Evolutionary conservation across 75 land plant genomes (phyloP), one percentile per base, ranked within the genome.

Genomic region (Pinus taeda): DNA sequence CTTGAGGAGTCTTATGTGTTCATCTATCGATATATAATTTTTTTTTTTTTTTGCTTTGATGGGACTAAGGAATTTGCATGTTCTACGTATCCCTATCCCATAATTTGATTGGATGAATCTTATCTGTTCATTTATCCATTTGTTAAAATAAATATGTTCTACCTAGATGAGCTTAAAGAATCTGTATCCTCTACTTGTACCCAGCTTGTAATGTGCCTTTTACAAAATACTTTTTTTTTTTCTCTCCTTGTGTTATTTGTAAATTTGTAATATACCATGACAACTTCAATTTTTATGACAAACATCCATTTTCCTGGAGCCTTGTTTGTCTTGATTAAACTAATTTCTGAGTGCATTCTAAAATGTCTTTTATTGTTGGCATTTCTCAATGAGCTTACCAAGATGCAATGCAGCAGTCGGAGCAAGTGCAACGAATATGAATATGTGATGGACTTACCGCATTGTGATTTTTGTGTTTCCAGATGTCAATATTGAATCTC

Each of bases 401-500:
- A 49, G 9, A 42, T 42, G 9, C 53, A 42, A 69, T 69, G 53
- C 72, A 42, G 49, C 53, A 7, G 5, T 37, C n/a, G 72, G 49
- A 4, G 26, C 4, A 22, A 57, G 5, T 26, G 74, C 8, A 57
- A 26, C 15, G 24, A 56, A 56, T 57, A 15, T 17, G 58, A 17
- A 73, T 18, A 73, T 57, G 4, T 26, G 20, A 57, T 73, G 22
- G 15, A 13, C 36, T 26, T 12, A 22, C 15, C 7, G 4, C 6
- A 57, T 22, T 56, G 21, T 73, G 22, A 2, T 69, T 69, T 8
- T 42, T 69, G 53, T 69, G 49, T 59, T 70, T 81, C 62, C 84
- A 96, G 97, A 96, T 88, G 71, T 88, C 18, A 96, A 89, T 78
- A 90, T 93, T 75, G 98, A 93, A 79, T 78, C 98, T 7, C 97